Evolutionary conservation across 305 asterid genomes (phyloP).

Genomic region (Lippia alba): DNA sequence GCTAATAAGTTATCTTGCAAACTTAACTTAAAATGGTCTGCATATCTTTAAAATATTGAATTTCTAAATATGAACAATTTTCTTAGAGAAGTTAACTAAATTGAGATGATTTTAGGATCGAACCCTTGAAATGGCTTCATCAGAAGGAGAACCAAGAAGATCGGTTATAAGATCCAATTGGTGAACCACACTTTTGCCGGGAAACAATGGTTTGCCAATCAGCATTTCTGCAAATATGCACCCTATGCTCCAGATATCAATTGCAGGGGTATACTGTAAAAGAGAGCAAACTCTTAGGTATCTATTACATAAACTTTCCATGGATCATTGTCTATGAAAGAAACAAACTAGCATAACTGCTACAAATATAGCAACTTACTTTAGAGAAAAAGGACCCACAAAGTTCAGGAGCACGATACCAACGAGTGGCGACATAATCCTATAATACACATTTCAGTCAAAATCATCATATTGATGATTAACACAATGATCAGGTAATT

Average conservation of each 20-base stretch:
- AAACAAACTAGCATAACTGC: neutral
- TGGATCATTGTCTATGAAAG: neutral
- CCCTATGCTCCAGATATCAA: slow-evolving; percentile 84
- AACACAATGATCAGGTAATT: neutral
- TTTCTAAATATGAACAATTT: neutral
- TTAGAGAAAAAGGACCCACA: slow-evolving; percentile 76
- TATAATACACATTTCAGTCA: slow-evolving; percentile 33
- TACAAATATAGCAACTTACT: slow-evolving; percentile 49
- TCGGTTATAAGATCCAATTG: slow-evolving; percentile 82
- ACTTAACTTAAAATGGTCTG: slow-evolving; percentile 3
- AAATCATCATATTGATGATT: slow-evolving; percentile 11
- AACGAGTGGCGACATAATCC: slow-evolving; percentile 84
- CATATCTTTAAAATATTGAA: neutral
- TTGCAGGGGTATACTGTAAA: slow-evolving; percentile 80
- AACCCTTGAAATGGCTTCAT: slow-evolving; percentile 70
- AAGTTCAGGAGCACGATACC: slow-evolving; percentile 88
- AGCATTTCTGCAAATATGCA: slow-evolving; percentile 88
- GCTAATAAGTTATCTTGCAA: neutral
- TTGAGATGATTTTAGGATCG: slow-evolving; percentile 27
- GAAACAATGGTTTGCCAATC: slow-evolving; percentile 64
- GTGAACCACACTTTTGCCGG: slow-evolving; percentile 68
- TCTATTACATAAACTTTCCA: neutral
- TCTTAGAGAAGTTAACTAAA: slow-evolving; percentile 12
- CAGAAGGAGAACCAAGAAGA: slow-evolving; percentile 73
- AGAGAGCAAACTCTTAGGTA: neutral